A percentile compares a stretch with the other conserved stretches of the same genome.
These are phyloP conservation scores for Nakazawaea ernobii DNA, from an alignment of 805 yeast species.

Conservation along the genomic window DNA sequence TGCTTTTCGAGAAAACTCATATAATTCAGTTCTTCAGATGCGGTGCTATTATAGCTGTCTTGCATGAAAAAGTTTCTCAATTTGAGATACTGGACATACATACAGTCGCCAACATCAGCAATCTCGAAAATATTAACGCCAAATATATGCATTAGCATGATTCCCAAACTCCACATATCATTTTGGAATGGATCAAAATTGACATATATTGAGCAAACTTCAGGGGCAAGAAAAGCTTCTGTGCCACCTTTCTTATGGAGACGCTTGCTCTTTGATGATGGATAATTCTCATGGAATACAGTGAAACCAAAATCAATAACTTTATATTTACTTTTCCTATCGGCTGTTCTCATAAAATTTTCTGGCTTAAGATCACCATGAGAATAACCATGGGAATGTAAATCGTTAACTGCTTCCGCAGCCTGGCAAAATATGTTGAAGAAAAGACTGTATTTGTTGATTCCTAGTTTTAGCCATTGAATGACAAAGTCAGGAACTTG, in stretches of 20 bases:
- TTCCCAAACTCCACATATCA: neutral
- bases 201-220: neutral
- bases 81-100: neutral
- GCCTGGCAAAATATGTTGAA: neutral
- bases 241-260: neutral
- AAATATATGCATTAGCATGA: neutral
- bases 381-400: neutral
- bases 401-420: neutral
- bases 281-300: neutral
- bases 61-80: neutral
- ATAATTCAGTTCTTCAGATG: neutral
- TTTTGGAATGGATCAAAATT: neutral
- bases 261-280: neutral
- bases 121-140: neutral
- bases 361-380: neutral
- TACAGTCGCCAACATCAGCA: neutral
- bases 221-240: neutral
- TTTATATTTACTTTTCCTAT: neutral
- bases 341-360: neutral
- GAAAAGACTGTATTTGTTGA: neutral
- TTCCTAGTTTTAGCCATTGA: neutral
- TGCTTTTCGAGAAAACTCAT: neutral
- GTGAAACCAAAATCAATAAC: neutral
- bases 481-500: neutral
- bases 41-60: neutral